These are phyloP conservation scores for Aspergillus versicolor DNA, from an alignment of 2,329 filamentous ascomycete genomes.

Conservation along the genomic window DNA sequence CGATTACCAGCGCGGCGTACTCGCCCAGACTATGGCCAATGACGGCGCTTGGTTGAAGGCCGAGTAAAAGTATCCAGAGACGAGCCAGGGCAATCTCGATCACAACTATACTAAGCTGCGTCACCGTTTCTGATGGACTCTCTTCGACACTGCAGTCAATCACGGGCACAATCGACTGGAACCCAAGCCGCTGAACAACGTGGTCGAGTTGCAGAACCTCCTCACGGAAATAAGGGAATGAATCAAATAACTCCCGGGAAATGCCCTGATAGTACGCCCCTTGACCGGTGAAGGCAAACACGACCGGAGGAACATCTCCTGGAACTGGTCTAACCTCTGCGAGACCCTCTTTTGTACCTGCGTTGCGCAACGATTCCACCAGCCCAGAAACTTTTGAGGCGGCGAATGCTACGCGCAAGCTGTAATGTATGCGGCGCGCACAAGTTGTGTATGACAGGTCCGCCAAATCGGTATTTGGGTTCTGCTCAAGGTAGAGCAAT, in stretches of 20 bases:
- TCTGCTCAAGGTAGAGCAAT: conserved; percentile 33
- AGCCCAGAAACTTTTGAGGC: conserved; percentile 1
- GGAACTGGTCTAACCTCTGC: conserved; percentile 57
- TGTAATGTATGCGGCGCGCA: conserved; percentile 48
- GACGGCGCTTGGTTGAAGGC: conserved; percentile 48
- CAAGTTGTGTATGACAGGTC: conserved; percentile 65
- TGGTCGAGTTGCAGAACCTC: conserved; percentile 25
- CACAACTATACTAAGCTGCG: conserved; percentile 39
- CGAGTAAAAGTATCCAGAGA: conserved; percentile 29
- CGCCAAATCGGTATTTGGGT: conserved; percentile 46
- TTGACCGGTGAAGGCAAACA: conserved; percentile 15
- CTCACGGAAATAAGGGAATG: conserved; percentile 16
- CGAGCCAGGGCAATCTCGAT: conserved; percentile 42
- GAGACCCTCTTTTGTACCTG: neutral
- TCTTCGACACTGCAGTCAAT: conserved; percentile 42
- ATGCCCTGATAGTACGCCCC: conserved; percentile 7
- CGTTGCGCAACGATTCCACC: conserved; percentile 3
- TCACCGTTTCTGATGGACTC: conserved; percentile 11
- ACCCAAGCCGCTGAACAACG: conserved; percentile 22
- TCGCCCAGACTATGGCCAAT: conserved; percentile 50
- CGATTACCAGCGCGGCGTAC: conserved; percentile 34
- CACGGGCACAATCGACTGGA: conserved; percentile 24
- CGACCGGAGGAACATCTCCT: conserved; percentile 7
- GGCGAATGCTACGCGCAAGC: conserved; percentile 8
- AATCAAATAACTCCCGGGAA: conserved; percentile 28